phyloP scores from a whole-genome alignment of 371 early-diverging fungal species.

The Mucor sp. region DNA sequence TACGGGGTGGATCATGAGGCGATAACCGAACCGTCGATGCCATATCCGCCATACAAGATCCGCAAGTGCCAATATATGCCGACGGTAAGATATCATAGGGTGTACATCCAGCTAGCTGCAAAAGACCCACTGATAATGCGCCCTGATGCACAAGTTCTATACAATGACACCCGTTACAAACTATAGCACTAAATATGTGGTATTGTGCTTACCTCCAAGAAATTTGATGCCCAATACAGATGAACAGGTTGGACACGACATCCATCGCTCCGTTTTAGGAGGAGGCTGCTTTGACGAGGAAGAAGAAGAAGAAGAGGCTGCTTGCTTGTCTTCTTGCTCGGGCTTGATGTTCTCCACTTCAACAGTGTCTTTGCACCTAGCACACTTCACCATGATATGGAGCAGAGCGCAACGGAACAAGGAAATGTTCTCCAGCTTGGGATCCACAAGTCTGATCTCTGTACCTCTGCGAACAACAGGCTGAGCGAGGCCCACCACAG shows the following conservation, averaged over 20 bases:
- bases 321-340: slow-evolving; percentile 23
- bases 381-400: slow-evolving; percentile 68
- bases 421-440: slow-evolving; percentile 60
- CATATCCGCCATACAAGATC: slow-evolving; percentile 44
- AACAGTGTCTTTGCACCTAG: slow-evolving; percentile 67
- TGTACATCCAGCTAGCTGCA: slow-evolving; percentile 72
- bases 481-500: neutral
- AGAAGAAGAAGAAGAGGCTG: neutral
- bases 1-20: slow-evolving; percentile 35
- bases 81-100: slow-evolving; percentile 71
- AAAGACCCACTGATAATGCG: slow-evolving; percentile 63
- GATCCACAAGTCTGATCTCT: slow-evolving; percentile 68
- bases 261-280: slow-evolving; percentile 59
- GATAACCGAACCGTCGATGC: slow-evolving; percentile 26
- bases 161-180: slow-evolving; percentile 1
- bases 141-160: slow-evolving; percentile 62
- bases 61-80: slow-evolving; percentile 68
- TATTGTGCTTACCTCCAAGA: slow-evolving; percentile 19
- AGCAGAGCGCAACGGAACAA: slow-evolving; percentile 65
- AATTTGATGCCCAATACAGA: slow-evolving; percentile 58
- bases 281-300: neutral
- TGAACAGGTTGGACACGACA: slow-evolving; percentile 70
- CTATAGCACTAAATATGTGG: neutral
- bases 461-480: slow-evolving; percentile 58
- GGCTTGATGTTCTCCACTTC: slow-evolving; percentile 61